Evolutionary conservation across 257 asterid species (phyloP).

Genomic region (Gardenia jasminoides): DNA sequence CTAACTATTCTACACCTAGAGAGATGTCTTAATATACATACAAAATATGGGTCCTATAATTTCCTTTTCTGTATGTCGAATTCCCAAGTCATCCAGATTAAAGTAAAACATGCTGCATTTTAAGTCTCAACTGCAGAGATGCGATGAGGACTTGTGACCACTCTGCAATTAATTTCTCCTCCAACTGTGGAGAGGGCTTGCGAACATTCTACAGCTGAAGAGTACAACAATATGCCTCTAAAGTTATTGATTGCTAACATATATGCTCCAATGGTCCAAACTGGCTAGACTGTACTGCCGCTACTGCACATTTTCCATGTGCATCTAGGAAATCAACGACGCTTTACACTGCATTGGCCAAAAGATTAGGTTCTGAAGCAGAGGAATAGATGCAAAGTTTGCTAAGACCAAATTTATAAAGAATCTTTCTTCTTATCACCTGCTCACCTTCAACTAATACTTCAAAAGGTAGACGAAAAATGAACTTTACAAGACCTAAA

Average conservation of each 20-base stretch:
- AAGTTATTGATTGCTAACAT: neutral
- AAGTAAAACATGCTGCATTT: neutral
- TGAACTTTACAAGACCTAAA: neutral
- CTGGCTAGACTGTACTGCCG: neutral
- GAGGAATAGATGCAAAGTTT: neutral
- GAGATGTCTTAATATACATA: neutral
- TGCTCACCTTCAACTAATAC: neutral
- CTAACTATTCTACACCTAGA: too few relatives aligned
- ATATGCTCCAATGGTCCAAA: neutral
- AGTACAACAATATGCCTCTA: neutral
- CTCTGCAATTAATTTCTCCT: neutral
- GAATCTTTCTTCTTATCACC: neutral
- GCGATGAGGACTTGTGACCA: neutral
- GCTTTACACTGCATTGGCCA: neutral
- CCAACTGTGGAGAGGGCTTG: neutral
- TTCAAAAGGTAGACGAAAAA: neutral
- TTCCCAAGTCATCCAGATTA: neutral
- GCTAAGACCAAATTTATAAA: neutral
- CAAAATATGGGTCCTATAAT: neutral
- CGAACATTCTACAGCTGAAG: constrained; percentile 5
- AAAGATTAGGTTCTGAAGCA: neutral
- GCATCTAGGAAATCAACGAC: neutral
- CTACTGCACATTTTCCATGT: neutral
- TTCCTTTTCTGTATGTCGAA: neutral
- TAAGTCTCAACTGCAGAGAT: neutral